These are phyloP conservation scores for Malassezia dermatis DNA, from an alignment of 1,284 basidiomycete species.

Conservation along the genomic window DNA sequence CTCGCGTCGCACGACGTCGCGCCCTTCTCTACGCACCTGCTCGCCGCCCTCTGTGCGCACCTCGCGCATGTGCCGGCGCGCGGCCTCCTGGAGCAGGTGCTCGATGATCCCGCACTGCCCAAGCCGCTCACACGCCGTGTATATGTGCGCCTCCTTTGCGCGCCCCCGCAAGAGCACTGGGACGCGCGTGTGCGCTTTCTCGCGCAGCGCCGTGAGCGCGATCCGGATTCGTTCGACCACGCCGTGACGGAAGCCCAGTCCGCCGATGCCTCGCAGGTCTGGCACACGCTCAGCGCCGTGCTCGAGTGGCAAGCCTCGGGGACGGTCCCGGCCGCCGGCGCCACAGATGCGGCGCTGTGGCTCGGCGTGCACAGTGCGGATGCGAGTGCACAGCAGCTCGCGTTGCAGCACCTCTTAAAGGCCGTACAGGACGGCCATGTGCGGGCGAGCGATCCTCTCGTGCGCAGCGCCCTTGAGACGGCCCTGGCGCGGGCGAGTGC, in stretches of 20 bases:
- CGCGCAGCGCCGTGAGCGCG: slow-evolving; percentile 23
- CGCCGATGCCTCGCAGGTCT: slow-evolving; percentile 19
- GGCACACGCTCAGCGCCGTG: slow-evolving; percentile 26
- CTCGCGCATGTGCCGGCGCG: slow-evolving; percentile 17
- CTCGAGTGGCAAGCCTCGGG: slow-evolving; percentile 25
- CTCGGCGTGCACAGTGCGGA: slow-evolving; percentile 36
- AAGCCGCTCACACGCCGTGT: slow-evolving; percentile 15
- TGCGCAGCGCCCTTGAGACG: slow-evolving; percentile 28
- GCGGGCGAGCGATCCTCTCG: slow-evolving; percentile 25
- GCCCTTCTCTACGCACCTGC: slow-evolving; percentile 25
- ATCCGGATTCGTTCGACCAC: slow-evolving; percentile 22
- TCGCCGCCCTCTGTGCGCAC: slow-evolving; percentile 20
- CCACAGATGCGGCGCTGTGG: slow-evolving; percentile 26
- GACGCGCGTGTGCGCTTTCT: slow-evolving; percentile 23
- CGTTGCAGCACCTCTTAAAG: slow-evolving; percentile 25
- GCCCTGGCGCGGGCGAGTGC: slow-evolving; percentile 24
- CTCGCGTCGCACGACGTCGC: slow-evolving; percentile 21
- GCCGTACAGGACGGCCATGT: slow-evolving; percentile 19
- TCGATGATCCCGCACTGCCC: slow-evolving; percentile 18
- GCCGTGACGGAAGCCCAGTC: slow-evolving; percentile 22
- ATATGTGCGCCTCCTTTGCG: slow-evolving; percentile 20
- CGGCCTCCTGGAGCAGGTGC: slow-evolving; percentile 19
- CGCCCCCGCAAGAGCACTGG: slow-evolving; percentile 15
- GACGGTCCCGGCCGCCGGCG: slow-evolving; percentile 16
- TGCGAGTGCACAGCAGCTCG: slow-evolving; percentile 22